Evolutionary conservation across 495 filamentous ascomycete species (phyloP).

Genomic region (Hypoxylon lienhwacheense): DNA sequence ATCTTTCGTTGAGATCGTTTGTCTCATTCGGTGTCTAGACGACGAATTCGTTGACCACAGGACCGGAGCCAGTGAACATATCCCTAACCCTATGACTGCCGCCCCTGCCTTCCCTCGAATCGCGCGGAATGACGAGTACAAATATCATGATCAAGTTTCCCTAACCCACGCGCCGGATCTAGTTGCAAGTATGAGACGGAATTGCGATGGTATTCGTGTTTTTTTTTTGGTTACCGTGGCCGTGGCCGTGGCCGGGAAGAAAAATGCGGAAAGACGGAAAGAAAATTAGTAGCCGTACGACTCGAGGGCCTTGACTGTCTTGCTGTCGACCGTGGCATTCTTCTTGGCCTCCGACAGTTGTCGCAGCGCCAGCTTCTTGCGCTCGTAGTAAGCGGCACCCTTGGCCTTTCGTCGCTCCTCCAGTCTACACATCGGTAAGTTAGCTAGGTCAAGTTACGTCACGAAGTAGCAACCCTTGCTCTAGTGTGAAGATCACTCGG

Average conservation of each 20-base stretch:
- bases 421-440: constrained; percentile 63
- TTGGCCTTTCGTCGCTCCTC: constrained; percentile 99
- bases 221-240: constrained; percentile 34
- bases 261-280: constrained; percentile 34
- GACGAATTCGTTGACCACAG: constrained; percentile 40
- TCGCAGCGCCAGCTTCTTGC: constrained; percentile 93
- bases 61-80: constrained; percentile 38
- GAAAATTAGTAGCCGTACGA: constrained; percentile 57
- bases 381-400: constrained; percentile 97
- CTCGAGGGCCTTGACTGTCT: constrained; percentile 58
- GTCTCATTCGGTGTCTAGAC: constrained; percentile 42
- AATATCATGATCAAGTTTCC: constrained; percentile 43
- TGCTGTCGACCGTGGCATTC: constrained; percentile 80
- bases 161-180: constrained; percentile 41
- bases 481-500: background rate
- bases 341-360: constrained; percentile 89
- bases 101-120: constrained; percentile 37
- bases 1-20: constrained; percentile 31
- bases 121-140: constrained; percentile 37
- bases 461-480: background rate
- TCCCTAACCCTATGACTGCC: constrained; percentile 36
- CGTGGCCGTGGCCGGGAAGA: no score
- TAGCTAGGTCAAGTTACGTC: constrained; percentile 34
- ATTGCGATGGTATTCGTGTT: constrained; percentile 36
- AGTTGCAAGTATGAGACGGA: constrained; percentile 40